These are phyloP conservation scores for Sporisorium reilianum DNA, from an alignment of 1,284 basidiomycete species.

Conservation along the genomic window DNA sequence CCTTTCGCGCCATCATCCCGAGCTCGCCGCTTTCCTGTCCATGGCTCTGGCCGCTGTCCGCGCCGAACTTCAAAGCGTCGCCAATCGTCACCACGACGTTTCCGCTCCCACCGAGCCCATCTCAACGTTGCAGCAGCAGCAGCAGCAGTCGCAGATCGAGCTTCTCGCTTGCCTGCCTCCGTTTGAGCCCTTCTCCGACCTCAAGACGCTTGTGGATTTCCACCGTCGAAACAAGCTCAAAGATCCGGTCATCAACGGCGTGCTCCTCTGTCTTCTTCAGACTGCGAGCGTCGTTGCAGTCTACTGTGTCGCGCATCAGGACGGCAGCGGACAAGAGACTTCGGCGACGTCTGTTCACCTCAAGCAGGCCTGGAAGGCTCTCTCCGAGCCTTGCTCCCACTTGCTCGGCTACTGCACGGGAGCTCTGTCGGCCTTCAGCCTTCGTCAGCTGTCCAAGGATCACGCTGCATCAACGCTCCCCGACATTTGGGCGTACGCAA, in stretches of 20 bases:
- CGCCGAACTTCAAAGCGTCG: slow-evolving; percentile 34
- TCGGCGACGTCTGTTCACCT: not conserved
- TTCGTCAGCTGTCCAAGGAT: slow-evolving; percentile 15
- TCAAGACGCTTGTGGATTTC: slow-evolving; percentile 22
- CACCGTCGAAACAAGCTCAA: slow-evolving; percentile 26
- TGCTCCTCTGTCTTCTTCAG: slow-evolving; percentile 44
- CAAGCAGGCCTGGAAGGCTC: slow-evolving; percentile 24
- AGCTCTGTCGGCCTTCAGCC: slow-evolving; percentile 27
- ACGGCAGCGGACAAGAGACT: not conserved
- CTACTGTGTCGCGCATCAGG: slow-evolving; percentile 9
- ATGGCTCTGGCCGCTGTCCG: slow-evolving; percentile 34
- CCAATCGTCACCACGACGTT: slow-evolving; percentile 6
- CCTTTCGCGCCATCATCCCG: slow-evolving; percentile 15
- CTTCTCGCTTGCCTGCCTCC: slow-evolving; percentile 40
- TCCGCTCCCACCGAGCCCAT: not conserved
- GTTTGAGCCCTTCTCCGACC: slow-evolving; percentile 26
- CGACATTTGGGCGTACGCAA: slow-evolving; percentile 30
- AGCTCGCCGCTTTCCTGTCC: slow-evolving; percentile 36
- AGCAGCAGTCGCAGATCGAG: slow-evolving; percentile 21
- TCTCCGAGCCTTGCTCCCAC: slow-evolving; percentile 19
- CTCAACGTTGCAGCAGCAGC: not conserved
- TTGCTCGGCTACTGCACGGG: slow-evolving; percentile 49
- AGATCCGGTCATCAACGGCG: slow-evolving; percentile 44
- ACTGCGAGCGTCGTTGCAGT: slow-evolving; percentile 34
- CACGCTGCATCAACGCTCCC: not conserved